Evolutionary conservation across 169 alveolate genomes (phyloP), one percentile per base, ranked within the genome.

Genomic region (Plasmodium reichenowi): DNA sequence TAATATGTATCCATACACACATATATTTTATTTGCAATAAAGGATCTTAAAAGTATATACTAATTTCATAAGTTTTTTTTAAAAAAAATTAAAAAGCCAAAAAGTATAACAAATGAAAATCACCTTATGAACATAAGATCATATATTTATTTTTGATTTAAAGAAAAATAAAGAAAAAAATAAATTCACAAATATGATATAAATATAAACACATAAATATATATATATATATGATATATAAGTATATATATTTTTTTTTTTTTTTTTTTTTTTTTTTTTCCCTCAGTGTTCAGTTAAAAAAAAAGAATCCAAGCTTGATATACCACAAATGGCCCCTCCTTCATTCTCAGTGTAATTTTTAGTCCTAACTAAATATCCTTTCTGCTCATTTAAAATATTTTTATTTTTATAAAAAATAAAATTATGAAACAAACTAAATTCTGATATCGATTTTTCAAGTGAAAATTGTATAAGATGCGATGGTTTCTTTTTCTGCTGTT

Each of bases 311-410:
- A 95, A 63, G 48, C 74, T 91, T 5, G 93, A 95, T 43, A 91
- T 88, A 20, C 97, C 97, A 24, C 94, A 95, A 38, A 94, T 94
- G 32, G 94, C 94, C 15, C 97, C 97, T 1, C 97, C 96, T 88
- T 95, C 97, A 48, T 85, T 74, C 20, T 93, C 91, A 20, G 66
- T 80, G 47, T 52, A 71, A 52, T 88, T 74, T 88, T 95, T 95
- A 13, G 95, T 92, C 59, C 97, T 75, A 13, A 95, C 93, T 66
- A 95, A 75, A 83, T 88, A 91, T 29, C 96, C 95, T 67, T 88
- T 88, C 68, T 93, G 92, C 52, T 86, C 93, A 83, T 95, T 93
- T 48, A 66, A n/a, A 32, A 89, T 10, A 52, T 87, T 88, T 58
- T 73, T 76, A 54, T 71, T 72, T 38, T 78, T 45, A 17, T 26